Base-by-base conservation (phyloP, 176 grass and related monocot species). In the Aechmea fasciata region DNA sequence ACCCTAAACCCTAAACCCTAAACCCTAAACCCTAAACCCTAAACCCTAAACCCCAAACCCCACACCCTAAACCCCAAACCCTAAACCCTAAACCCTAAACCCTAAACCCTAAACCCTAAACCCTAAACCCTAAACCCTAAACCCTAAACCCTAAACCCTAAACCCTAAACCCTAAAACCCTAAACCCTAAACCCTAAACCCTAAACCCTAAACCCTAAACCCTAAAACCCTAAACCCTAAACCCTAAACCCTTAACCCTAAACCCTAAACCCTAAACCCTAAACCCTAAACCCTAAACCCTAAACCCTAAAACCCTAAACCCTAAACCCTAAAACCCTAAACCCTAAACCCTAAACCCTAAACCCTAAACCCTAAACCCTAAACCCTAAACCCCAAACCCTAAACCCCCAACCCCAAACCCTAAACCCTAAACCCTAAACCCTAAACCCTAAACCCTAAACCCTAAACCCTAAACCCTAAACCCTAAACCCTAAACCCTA, bases 401-500 rank as follows among this genome's bases (percentile, higher is more conserved):
- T 26, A 47, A 67, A 67, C 29, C 64, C 64, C 64, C 29, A 67
- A 67, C 64, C 64, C 64, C 47, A 67, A 67, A 67, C 64, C 64
- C 64, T 67, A n/a, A 67, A 67, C 29, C 64, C 64, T 26, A 47
- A 67, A 67, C 29, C 64, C 64, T 26, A 47, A 67, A 67, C 64
- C 64, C 11, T 73, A 64, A 75, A 49, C 72, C 72, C 57, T 66
- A 75, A 75, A 75, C 72, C 72, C 57, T 75, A 65, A 75, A 75
- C 9, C 72, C 72, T 66, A 75, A 75, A 75, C 72, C 72, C 72
- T 75, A 75, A 75, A 73, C 72, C 72, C 72, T 75, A 75, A 75
- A 75, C 59, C 72, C 72, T 75, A 75, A 75, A 75, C 72, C 72
- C 72, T 75, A 64, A 75, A 75, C 72, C 72, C 72, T 75, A n/a